Base-by-base conservation (phyloP, 169 alveolate genomes). In the Plasmodium falciparum region DNA sequence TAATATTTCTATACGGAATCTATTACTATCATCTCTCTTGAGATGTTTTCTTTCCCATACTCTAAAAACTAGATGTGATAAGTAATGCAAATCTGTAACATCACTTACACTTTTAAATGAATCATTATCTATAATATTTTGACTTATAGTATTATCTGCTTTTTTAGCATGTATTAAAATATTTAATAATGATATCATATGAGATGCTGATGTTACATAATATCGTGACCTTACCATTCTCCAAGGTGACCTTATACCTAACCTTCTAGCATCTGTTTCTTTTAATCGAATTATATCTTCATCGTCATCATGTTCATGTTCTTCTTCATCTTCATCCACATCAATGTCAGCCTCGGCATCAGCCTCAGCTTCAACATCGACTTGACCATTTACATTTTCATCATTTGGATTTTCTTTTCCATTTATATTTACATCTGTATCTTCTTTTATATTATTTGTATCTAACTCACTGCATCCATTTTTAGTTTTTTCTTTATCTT, bases 171-270 rank as follows among this genome's bases (percentile, higher is more conserved):
- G 91, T 15, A 90, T 92, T 47, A 95, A 71, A 52, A 96, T 91
- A 78, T 94, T 96, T 65, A 94, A 91, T 9, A 96, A 88, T 2
- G 96, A 93, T 66, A 94, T 90, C 88, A 97, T 88, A 73, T 95
- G 97, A 2, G 97, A 95, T 15, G 98, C 98, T 15, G 97, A 95
- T 5, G 98, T 95, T 11, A 96, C 98, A 89, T 97, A 97, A 93
- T 94, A 96, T 22, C 98, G 88, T 47, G 97, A 94, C 15, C 98
- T 93, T 65, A 97, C 98, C 93, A 95, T 95, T 29, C 97, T 93
- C 95, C 97, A 94, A 9, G 97, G 97, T 24, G 96, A 88, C 15
- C 95, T 93, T 56, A 95, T 94, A 66, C 98, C 98, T 80, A 95
- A 65, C 29, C 95, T 88, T 33, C 94, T 76, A n/a, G 97, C 98